phyloP scores from a whole-genome alignment of 2,329 filamentous ascomycete species.

The Xylariaceae sp. region DNA sequence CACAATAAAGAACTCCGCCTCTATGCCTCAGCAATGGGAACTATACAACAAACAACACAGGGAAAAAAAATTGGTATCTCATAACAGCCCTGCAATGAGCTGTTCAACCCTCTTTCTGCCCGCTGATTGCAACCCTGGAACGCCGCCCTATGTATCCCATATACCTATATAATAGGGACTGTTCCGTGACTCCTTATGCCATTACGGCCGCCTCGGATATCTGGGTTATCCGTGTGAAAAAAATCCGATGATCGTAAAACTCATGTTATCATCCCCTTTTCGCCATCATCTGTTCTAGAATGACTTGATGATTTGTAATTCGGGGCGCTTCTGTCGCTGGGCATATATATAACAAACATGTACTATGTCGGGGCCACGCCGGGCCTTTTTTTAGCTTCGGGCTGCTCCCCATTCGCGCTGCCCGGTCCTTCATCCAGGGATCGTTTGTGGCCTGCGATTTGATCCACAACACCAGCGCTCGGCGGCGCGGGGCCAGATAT shows the following conservation, averaged over 20 bases:
- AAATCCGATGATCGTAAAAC: conserved; percentile 12
- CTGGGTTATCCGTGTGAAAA: conserved; percentile 3
- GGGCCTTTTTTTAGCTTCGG: conserved; percentile 30
- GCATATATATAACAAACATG: neutral
- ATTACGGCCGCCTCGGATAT: neutral
- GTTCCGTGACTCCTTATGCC: neutral
- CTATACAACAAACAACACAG: neutral
- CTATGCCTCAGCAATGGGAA: neutral
- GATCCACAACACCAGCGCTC: conserved; percentile 30
- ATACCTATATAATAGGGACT: no score
- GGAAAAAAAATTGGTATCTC: neutral
- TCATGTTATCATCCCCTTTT: conserved; percentile 17
- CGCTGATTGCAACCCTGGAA: conserved; percentile 1
- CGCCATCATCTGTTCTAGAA: neutral
- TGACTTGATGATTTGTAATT: neutral
- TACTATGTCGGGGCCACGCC: conserved; percentile 21
- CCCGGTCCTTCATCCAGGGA: conserved; percentile 25
- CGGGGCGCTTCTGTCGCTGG: neutral
- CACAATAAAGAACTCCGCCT: no score
- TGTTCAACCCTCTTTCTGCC: neutral
- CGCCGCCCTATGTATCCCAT: conserved; percentile 3
- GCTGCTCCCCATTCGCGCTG: conserved; percentile 25
- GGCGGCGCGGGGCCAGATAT: conserved; percentile 31
- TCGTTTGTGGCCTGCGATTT: conserved; percentile 30
- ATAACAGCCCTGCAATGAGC: neutral